Evolutionary conservation across 2,329 filamentous ascomycete genomes (phyloP), one percentile per base, ranked within the genome.

Genomic region (Sporothrix variecibatus): DNA sequence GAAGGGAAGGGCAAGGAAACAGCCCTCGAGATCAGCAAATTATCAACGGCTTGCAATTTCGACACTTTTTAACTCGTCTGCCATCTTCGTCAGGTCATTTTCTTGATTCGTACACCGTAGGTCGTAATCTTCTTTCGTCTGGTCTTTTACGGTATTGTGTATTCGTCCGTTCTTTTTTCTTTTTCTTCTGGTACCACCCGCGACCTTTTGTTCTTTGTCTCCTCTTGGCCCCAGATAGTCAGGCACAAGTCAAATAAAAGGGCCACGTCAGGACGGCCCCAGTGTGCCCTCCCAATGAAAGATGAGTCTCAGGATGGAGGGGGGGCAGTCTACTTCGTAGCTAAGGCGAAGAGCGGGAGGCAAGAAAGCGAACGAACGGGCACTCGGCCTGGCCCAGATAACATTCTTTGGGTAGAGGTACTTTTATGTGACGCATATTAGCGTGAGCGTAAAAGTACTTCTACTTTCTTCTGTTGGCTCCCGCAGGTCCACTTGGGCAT

Each of bases 231-330:
- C 28, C 43, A 51, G 43, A 65, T 51, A 68, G 64, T 68, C 64
- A 68, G 64, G 64, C 43, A 68, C 64, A 68, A 68, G 64, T 34
- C 64, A n/a, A 68, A 17, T 68, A 51, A 68, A 51, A 68, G 64
- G 64, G 64, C 64, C 64, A 68, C 64, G 64, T 51, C 40, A 49
- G 64, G 43, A 2, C 40, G 34, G 38, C 62, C 62, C 58, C 11
- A 26, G n/a, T 43, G 12, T 5, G 12, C 3, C 58, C 62, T 26
- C 62, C 62, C 62, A 65, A 65, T 65, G 7, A 65, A 64, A 40
- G 60, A 64, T 26, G 60, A 26, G 34, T 15, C 38, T 23, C 11
- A 65, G 43, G 4, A 20, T 65, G 62, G 62, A 46, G 62, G 62
- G 60, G 60, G 11, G n/a, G 58, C 11, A n/a, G 38, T 17, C 51